phyloP scores from a whole-genome alignment of 2,329 filamentous ascomycete species.

The Fusarium sp. region DNA sequence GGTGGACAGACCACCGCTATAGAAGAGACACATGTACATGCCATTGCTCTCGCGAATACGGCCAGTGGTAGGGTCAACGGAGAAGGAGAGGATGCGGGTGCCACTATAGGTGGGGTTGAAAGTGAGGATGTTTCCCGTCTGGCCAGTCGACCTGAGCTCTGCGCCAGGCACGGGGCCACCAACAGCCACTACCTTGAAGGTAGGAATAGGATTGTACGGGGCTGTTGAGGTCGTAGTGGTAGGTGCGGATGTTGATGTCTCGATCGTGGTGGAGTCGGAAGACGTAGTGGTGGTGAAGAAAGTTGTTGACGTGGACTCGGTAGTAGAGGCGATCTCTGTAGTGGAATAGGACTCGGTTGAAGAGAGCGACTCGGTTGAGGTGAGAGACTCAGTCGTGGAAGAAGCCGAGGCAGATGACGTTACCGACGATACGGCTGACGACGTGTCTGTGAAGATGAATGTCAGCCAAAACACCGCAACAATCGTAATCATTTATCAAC shows the following conservation, averaged over 20 bases:
- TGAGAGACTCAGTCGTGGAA: not conserved
- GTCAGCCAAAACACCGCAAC: not conserved
- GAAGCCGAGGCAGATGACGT: not conserved
- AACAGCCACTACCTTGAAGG: not conserved
- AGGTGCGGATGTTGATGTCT: not conserved
- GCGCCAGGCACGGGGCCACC: not conserved
- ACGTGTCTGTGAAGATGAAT: not conserved
- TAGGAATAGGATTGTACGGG: not conserved
- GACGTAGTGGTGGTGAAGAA: not conserved
- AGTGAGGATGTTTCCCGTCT: not conserved
- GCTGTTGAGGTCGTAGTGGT: not conserved
- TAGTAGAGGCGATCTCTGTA: not conserved
- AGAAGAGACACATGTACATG: not conserved
- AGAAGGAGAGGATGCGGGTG: not conserved
- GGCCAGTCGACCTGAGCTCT: not conserved
- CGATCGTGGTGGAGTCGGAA: not conserved
- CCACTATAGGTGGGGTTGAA: not conserved
- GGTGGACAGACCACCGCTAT: not conserved
- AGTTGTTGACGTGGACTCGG: not conserved
- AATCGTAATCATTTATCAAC: not conserved
- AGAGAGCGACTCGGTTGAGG: not conserved
- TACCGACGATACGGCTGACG: not conserved
- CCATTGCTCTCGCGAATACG: not conserved
- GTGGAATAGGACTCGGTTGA: not conserved
- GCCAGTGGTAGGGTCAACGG: not conserved